Evolutionary conservation across 2,329 filamentous ascomycete genomes (phyloP), one percentile per base, ranked within the genome.

Genomic region (Hymenoscyphus albidus): DNA sequence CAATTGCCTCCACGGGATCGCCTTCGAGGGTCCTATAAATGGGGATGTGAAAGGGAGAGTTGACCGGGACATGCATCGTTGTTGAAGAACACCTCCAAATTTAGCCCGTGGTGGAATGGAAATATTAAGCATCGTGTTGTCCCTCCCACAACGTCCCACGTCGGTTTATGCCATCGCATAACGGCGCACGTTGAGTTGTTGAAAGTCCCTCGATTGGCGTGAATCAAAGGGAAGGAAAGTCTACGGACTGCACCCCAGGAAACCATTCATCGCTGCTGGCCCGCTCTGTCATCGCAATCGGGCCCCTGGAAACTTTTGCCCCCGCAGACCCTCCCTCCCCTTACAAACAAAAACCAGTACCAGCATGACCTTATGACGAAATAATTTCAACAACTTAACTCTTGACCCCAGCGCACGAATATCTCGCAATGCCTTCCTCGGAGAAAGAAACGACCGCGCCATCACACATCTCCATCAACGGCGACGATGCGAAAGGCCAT

Each of bases 381-480:
- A 57, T 27, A 27, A 54, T 13, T 54, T 9, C 10, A 54, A 18
- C 48, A 22, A 9, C 48, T 22, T 12, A 54, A 54, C 48, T 22
- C 48, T 54, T 7, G 13, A 18, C 48, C 48, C 22, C 22, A 13
- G 9, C 22, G 9, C 18, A 22, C 48, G 48, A 18, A 54, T 27
- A 54, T 12, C 22, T 22, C 18, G 18, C 55, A 4, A 72, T 69
- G 69, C 61, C 71, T 35, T 67, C 70, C 40, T 68, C 70, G 35
- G 66, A 73, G 38, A 68, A 71, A 44, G 67, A 67, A 56, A 63
- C 59, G 31, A 71, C 64, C 12, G 66, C 68, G 18, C 65, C 71
- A 16, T 59, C 65, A 5, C 71, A 70, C 32, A 73, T 73, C 62
- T 70, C 70, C 38, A 71, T 73, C 58, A 68, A 70, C 51, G 57